Evolutionary conservation across 1,139 yeast genomes (phyloP).

Genomic region (Yamadazyma sp.): DNA sequence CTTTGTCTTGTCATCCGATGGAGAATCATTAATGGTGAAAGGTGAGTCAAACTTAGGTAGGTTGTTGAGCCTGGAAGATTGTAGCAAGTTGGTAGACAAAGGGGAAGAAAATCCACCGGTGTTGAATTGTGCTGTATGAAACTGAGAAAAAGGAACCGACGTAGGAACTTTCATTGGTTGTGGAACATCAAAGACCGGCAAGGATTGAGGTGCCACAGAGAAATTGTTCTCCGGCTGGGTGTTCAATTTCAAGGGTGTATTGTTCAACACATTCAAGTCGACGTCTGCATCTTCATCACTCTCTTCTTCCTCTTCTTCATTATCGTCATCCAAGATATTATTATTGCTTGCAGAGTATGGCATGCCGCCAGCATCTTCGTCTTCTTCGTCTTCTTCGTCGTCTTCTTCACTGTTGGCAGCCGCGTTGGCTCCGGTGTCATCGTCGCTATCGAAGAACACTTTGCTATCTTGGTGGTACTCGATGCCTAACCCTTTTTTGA

Average conservation of each 20-base stretch:
- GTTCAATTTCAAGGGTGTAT: slow-evolving; percentile 31
- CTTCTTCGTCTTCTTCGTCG: slow-evolving; percentile 1
- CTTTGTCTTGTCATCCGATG: slow-evolving; percentile 14
- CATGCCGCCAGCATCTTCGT: background rate
- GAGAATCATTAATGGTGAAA: slow-evolving; percentile 24
- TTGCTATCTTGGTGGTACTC: slow-evolving; percentile 9
- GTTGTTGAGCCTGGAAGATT: slow-evolving; percentile 9
- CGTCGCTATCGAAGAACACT: slow-evolving; percentile 26
- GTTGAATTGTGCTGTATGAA: slow-evolving; percentile 3
- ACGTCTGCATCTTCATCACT: slow-evolving; percentile 44
- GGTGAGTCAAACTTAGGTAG: slow-evolving; percentile 31
- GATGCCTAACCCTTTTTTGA: slow-evolving; percentile 15
- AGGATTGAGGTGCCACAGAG: slow-evolving; percentile 6
- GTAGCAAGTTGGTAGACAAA: slow-evolving; percentile 12
- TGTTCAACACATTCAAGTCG: slow-evolving; percentile 18
- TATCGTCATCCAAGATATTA: slow-evolving; percentile 6
- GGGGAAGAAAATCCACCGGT: slow-evolving; percentile 31
- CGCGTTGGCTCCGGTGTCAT: slow-evolving; percentile 10
- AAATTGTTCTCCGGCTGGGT: slow-evolving; percentile 20
- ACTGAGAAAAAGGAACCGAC: slow-evolving; percentile 6
- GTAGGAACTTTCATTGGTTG: slow-evolving; percentile 3
- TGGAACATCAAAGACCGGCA: slow-evolving; percentile 6
- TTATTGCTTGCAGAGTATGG: background rate
- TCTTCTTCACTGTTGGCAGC: background rate
- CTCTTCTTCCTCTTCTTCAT: slow-evolving; percentile 17